These are phyloP conservation scores for Salicornia ramosissima DNA, from an alignment of 148 eudicot genomes.

Conservation along the genomic window DNA sequence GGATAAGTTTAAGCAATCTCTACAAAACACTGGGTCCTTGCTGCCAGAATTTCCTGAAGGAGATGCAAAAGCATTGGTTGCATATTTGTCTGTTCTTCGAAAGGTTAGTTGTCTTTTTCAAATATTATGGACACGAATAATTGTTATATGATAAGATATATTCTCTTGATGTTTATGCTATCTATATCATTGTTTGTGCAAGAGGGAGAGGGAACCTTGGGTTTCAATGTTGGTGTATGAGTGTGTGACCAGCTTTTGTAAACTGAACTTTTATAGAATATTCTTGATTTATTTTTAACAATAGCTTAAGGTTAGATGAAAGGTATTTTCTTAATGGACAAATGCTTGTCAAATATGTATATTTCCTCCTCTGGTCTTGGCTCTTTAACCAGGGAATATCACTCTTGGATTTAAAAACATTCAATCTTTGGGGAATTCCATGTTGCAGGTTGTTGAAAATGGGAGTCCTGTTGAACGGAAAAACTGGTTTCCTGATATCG, in stretches of 20 bases:
- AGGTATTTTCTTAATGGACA: not conserved
- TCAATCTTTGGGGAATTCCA: conserved; percentile 1
- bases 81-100: conserved; percentile 72
- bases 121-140: too few species aligned
- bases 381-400: not conserved
- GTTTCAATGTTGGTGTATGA: too few species aligned
- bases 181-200: too few species aligned
- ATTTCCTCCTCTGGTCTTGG: not conserved
- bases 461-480: conserved; percentile 73
- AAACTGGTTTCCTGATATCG: conserved; percentile 95
- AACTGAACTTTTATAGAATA: too few species aligned
- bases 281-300: too few species aligned
- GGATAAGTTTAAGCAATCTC: conserved; percentile 80
- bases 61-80: conserved; percentile 93
- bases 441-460: conserved; percentile 68
- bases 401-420: not conserved
- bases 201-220: too few species aligned
- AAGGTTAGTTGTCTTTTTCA: conserved; percentile 43
- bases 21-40: conserved; percentile 68
- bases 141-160: too few species aligned
- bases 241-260: too few species aligned
- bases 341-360: not conserved
- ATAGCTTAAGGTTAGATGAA: not conserved
- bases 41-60: conserved; percentile 96
- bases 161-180: too few species aligned